Evolutionary conservation across 371 early-diverging fungal species (phyloP), one percentile per base, ranked within the genome.

Genomic region (Coemansia sp.): DNA sequence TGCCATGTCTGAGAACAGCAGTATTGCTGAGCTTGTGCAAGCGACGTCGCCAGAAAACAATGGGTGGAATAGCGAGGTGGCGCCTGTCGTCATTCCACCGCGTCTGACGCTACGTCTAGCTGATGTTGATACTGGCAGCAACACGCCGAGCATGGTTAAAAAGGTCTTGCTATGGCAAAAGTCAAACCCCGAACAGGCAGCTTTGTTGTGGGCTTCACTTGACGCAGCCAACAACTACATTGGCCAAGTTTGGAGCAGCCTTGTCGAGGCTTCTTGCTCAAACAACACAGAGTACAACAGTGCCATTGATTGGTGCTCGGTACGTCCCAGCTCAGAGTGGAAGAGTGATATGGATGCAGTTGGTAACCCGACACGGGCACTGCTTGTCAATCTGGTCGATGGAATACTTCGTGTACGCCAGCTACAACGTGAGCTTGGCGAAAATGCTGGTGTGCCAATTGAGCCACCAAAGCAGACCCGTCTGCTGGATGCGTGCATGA

Each of bases 71-170:
- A 85, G 85, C 68, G 71, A 79, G 2, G 89, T 92, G 0, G 67
- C 40, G 6, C 83, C 85, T 0, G 85, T 94, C 39, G 61, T 67
- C 5, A 73, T 98, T 39, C 95, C 97, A 5, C 89, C 86, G 21
- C 77, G 88, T 1, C 82, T 94, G 21, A 79, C 82, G 5, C 69
- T 98, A 63, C 82, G 90, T 72, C 82, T 98, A 61, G 98, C 92
- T 0, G 98, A 98, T 80, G 89, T 98, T 29, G 90, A 91, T 78
- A 88, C 91, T 10, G 98, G 98, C 39, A 91, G 91, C 64, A 89
- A 90, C 84, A 98, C 98, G 2, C 96, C 95, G 16, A 87, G 89
- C 39, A 82, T 98, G 71, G 97, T 94, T 24, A 84, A 88, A n/a
- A 88, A 89, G 66, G 93, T 96, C 3, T 83, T 95, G 48, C 81